Base-by-base conservation (phyloP, 805 yeast genomes). In the Ogataea nonfermentans region DNA sequence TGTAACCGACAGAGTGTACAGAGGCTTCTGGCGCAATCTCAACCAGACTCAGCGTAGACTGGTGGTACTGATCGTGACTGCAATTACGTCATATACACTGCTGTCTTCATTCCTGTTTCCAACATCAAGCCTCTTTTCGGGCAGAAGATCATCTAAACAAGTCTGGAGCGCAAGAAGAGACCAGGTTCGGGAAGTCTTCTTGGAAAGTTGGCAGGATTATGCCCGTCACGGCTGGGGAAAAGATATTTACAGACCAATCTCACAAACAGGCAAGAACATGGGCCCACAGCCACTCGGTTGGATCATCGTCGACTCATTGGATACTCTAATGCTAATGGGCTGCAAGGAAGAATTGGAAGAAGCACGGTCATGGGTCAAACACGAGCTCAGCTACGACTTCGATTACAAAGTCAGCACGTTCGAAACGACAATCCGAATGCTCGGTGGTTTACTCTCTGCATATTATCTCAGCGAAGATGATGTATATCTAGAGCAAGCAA, bases 351-450 rank as follows among this genome's bases (percentile, higher is more conserved):
- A 85, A 53, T 66, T 84, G 23, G 62, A 59, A 25, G 70, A 75
- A 20, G 90, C 95, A 5, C 74, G 78, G 44, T 57, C 74, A 4
- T 90, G 96, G 95, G 83, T 90, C 34, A 70, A 73, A 33, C 65
- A 79, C 40, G 87, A 78, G 35, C 68, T 90, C 48, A 71, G 70
- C 37, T 89, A 86, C 57, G 77, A 79, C 51, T 76, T 85, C 50
- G 84, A 87, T 57, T 76, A 80, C 45, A 74, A 74, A 24, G 93
- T 87, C 29, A 88, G 83, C 56, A 81, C 88, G 5, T 90, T 90
- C 62, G 97, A 89, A 59, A 88, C 96, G n/a, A 87, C 97, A 5
- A 89, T 87, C 48, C 73, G 96, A 57, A 87, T 90, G 95, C 66
- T 90, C 17, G 97, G 97, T 30, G 97, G 97, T 0, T 68, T 90